Base-by-base conservation (phyloP, 495 filamentous ascomycete species). In the Podospora sp. region DNA sequence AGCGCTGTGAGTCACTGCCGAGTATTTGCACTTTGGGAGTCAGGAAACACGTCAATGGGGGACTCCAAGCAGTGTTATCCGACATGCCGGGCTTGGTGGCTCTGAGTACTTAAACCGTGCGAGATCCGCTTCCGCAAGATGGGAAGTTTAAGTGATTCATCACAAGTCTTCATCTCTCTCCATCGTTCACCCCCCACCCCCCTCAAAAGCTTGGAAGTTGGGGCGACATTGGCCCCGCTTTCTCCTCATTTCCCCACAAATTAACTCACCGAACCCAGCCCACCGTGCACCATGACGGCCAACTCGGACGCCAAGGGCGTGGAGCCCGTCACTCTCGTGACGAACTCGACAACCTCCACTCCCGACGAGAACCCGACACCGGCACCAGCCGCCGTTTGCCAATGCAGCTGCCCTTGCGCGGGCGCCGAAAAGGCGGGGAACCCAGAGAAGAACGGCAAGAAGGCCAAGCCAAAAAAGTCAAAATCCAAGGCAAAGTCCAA, bases 1-100 rank as follows among this genome's bases (percentile, higher is more conserved):
- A 22, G 21, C 8, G 61, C 49, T 36, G 46, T 63, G 61, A 63
- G 46, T 63, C 61, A 63, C 50, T 21, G 61, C 61, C 61, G 61
- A 29, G 8, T 27, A 27, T 58, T 3, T 46, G 40, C 11, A 14
- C 9, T 46, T 18, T 46, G 40, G 29, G 40, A 46, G 40, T 46
- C 40, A 46, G 55, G 14, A 27, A 16, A 33, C 29, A 33, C 58
- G 16, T 21, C 56, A 9, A 12, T 62, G 29, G 36, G 16, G 29
- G 18, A 9, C 59, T 49, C 22, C 36, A 20, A 24, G 21, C 14
- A 26, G 16, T 24, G 55, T 57, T n/a, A 57, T 24, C 52, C 21
- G 25, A 33, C 29, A 33, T 4, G 29, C 4, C 3, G 29, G 29
- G 29, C 29, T 33, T 33, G 29, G 8, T 3, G 29, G 29, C 29